Percentiles rank a stretch among this genome's conserved stretches.
Evolutionary conservation across 169 alveolate genomes (phyloP).

Genomic region (Perkinsus marinus): DNA sequence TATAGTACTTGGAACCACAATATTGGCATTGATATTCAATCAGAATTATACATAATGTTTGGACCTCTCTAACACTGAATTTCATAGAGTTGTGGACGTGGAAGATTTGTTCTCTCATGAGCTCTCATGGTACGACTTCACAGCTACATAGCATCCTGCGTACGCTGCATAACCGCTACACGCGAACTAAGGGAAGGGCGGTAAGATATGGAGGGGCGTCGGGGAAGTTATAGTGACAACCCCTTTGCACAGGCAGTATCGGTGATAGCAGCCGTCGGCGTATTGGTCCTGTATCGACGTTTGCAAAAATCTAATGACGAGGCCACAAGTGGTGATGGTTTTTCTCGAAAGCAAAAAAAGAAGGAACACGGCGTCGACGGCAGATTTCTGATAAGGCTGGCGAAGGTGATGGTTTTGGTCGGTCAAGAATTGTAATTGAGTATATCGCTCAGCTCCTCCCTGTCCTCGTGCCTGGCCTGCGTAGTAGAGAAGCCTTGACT

Average conservation of each 20-base stretch:
- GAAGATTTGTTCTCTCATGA: too few species aligned
- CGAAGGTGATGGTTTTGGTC: background rate
- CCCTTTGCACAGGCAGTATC: background rate
- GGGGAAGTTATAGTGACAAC: background rate
- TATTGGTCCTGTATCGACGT: background rate
- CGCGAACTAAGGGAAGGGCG: too few species aligned
- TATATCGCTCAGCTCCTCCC: background rate
- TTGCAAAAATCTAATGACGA: background rate
- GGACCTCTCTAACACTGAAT: too few species aligned
- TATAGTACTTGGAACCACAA: too few species aligned
- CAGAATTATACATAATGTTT: too few species aligned
- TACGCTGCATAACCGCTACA: too few species aligned
- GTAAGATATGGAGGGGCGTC: background rate
- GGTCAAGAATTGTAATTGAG: background rate
- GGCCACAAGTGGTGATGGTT: background rate
- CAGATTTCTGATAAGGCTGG: background rate
- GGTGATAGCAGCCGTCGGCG: background rate
- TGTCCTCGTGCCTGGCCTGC: background rate
- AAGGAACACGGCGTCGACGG: background rate
- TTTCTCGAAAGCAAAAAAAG: background rate
- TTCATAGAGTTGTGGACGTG: too few species aligned
- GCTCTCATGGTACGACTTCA: too few species aligned
- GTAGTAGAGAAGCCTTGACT: background rate
- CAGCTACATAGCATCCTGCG: too few species aligned
- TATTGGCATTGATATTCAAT: too few species aligned